Percentiles rank a stretch among this genome's conserved stretches.
Conservation (phyloP, 495 filamentous ascomycete species). For the Hypoxylon rickii region DNA sequence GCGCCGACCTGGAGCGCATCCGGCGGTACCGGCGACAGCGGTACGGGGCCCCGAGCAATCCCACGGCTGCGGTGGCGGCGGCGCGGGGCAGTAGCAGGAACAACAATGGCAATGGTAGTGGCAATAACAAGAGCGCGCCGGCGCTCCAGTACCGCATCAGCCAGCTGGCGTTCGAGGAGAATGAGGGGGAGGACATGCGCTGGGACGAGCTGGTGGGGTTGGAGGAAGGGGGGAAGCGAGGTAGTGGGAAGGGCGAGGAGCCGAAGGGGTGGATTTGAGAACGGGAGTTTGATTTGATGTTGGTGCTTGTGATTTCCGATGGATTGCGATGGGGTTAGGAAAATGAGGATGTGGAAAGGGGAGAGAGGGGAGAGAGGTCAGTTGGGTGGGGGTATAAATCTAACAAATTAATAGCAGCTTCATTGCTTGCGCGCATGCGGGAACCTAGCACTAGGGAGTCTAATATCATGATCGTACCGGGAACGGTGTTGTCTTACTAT, state of each 20-base stretch:
- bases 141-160: slow-evolving; percentile 29
- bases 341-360: not conserved
- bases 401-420: too few relatives aligned
- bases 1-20: slow-evolving; percentile 25
- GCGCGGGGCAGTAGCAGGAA: not conserved
- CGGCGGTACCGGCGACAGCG: slow-evolving; percentile 19
- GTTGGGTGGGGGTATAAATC: too few relatives aligned
- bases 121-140: too few relatives aligned
- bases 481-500: too few relatives aligned
- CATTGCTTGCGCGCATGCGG: too few relatives aligned
- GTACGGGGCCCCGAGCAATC: slow-evolving; percentile 1
- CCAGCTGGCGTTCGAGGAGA: slow-evolving; percentile 18
- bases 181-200: not conserved
- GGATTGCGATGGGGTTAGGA: not conserved
- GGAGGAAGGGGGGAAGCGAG: slow-evolving; percentile 1
- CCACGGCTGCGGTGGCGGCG: slow-evolving; percentile 15
- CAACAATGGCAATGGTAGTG: not conserved
- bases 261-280: slow-evolving; percentile 5
- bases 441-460: too few relatives aligned
- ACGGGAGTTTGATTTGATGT: not conserved
- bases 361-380: not conserved
- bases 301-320: not conserved
- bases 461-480: too few relatives aligned
- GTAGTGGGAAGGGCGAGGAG: not conserved
- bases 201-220: slow-evolving; percentile 9